Conservation (phyloP, 2,329 filamentous ascomycete genomes). For the Claviceps monticola region DNA sequence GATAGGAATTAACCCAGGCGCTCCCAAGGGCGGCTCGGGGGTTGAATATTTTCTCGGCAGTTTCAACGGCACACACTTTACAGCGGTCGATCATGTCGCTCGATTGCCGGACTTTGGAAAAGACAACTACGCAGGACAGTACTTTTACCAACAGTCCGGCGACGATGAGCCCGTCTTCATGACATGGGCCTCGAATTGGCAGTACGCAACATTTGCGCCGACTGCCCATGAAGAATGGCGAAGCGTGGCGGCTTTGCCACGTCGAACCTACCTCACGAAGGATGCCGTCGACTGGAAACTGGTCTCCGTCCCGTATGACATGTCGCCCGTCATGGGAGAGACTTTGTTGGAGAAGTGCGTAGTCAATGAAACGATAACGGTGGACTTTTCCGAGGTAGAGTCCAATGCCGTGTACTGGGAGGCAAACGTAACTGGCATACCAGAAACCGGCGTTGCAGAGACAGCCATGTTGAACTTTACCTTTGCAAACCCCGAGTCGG, state of each 20-base stretch:
- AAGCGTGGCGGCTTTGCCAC: conserved; percentile 29
- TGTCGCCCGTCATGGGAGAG: too few relatives aligned
- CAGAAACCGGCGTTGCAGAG: conserved; percentile 7
- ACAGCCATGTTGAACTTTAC: conserved; percentile 17
- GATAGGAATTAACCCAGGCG: conserved; percentile 43
- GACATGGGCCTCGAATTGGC: too few relatives aligned
- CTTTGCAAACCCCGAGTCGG: conserved; percentile 11
- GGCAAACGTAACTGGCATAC: conserved; percentile 32
- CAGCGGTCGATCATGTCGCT: too few relatives aligned
- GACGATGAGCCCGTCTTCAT: too few relatives aligned
- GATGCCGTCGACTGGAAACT: too few relatives aligned
- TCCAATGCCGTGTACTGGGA: conserved; percentile 35
- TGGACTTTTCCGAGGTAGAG: conserved; percentile 30
- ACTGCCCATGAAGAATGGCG: too few relatives aligned
- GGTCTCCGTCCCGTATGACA: too few relatives aligned
- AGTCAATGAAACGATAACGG: conserved; percentile 31
- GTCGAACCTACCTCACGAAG: too few relatives aligned
- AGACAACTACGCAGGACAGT: too few relatives aligned
- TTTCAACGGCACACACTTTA: conserved; percentile 31
- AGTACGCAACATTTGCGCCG: too few relatives aligned
- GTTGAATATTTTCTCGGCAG: conserved; percentile 34
- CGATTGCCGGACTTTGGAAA: too few relatives aligned
- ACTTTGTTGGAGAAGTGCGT: conserved; percentile 11
- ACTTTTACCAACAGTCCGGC: too few relatives aligned
- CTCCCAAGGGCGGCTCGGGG: conserved; percentile 40